Evolutionary conservation across 75 land plant genomes (phyloP), one percentile per base, ranked within the genome.

Genomic region (Sequoia sempervirens): DNA sequence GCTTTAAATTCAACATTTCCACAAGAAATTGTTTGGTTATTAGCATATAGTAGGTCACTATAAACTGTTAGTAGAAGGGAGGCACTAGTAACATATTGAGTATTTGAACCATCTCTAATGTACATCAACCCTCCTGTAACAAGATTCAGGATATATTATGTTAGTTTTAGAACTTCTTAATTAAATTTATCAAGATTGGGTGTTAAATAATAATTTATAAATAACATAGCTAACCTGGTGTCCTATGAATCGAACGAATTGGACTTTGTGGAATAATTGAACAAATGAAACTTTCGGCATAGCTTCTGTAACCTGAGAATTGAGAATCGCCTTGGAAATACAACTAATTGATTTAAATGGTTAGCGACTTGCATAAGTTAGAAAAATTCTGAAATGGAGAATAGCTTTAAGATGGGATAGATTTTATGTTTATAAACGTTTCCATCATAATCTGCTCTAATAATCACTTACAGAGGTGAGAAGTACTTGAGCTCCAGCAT

Each of bases 81-180:
- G 13, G 93, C 87, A 30, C 93, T 88, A 2, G 93, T 93, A 30
- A 87, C 94, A 70, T 97, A 97, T 80, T 95, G 99, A 0, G 96
- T 89, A 88, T 97, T 97, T 37, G 98, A 96, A 28, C 98, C 96
- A 61, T 91, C 90, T 80, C 99, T 87, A n/a, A 92, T 82, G 83
- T 95, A 90, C 40, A 97, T 75, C 88, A 97, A 68, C 2, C 99
- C 99, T 13, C 99, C 99, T 45, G 80, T 26, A 76, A 38, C 43
- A 36, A 85, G 79, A 34, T 18, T 5, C 5, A 80, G 13, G 13
- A 28, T 38, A 10, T 10, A 70, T 10, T 30, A 30, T 70, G 0
- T 30, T 32, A 68, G 28, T 28, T 26, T 23, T 64, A 64, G 28
- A 64, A 64, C 6, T 5, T n/a, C n/a, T n/a, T 20, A 26, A 64